A percentile compares a stretch with the other conserved stretches of the same genome.
phyloP scores from a whole-genome alignment of 2,329 filamentous ascomycete genomes.

The Cladosporium oxysporum region DNA sequence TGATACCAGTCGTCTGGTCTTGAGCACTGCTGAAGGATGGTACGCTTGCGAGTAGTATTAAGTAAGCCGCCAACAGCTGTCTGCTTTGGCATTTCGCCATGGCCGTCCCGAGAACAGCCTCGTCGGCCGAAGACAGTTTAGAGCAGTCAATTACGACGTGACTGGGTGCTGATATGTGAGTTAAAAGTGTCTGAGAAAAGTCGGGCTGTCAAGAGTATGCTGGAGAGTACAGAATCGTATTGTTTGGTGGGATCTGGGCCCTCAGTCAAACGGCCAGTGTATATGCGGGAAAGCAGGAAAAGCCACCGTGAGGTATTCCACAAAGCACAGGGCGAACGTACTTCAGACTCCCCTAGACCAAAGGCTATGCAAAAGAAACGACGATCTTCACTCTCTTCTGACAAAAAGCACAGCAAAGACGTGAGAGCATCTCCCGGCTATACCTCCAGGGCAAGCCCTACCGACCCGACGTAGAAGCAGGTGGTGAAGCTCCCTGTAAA shows the following conservation, averaged over 20 bases:
- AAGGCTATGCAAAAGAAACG: conserved; percentile 9
- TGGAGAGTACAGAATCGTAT: not conserved
- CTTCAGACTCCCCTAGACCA: conserved; percentile 9
- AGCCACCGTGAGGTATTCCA: not conserved
- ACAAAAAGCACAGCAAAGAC: not conserved
- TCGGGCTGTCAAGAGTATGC: not conserved
- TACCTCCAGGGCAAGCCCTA: conserved; percentile 5
- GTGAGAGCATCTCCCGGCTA: conserved; percentile 12
- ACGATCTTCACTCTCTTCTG: not conserved
- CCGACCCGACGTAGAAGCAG: conserved; percentile 6
- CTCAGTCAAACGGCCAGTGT: not conserved
- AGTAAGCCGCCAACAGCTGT: not conserved
- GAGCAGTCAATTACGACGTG: not conserved
- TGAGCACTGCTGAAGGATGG: not conserved
- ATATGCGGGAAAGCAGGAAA: not conserved
- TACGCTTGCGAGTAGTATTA: not conserved
- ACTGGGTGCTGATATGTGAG: not conserved
- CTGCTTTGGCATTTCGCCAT: not conserved
- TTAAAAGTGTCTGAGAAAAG: not conserved
- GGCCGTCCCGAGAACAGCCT: not conserved
- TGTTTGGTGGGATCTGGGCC: not conserved
- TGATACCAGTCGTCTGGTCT: not conserved
- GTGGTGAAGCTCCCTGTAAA: not conserved
- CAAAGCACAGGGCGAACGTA: not conserved
- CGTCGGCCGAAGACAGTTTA: not conserved